These are phyloP conservation scores for Cryptococcus sp. DNA, from an alignment of 1,284 basidiomycete species.

Conservation along the genomic window DNA sequence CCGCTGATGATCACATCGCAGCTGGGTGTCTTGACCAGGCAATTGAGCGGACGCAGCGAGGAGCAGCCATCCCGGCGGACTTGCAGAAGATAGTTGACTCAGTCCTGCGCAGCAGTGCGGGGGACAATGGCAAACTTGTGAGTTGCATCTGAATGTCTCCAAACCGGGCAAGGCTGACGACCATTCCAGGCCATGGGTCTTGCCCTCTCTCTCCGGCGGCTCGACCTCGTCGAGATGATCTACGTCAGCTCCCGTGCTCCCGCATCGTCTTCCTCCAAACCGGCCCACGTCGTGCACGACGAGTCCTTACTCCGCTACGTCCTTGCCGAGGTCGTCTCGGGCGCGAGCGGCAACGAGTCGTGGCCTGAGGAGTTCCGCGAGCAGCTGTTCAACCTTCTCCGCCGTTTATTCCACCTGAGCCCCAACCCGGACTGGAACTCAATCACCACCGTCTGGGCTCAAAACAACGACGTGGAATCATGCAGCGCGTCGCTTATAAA, in stretches of 20 bases:
- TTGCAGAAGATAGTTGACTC: constrained; percentile 78
- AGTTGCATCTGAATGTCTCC: constrained; percentile 25
- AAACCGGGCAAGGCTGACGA: background rate
- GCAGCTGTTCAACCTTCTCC: constrained; percentile 57
- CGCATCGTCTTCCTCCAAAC: constrained; percentile 22
- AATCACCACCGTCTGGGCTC: constrained; percentile 82
- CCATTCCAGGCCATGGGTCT: constrained; percentile 81
- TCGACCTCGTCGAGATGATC: constrained; percentile 77
- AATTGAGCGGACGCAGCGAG: constrained; percentile 58
- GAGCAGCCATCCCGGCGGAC: constrained; percentile 62
- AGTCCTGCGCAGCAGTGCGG: constrained; percentile 77
- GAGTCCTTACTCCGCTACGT: constrained; percentile 78
- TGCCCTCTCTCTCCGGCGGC: constrained; percentile 79
- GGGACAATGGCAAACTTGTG: constrained; percentile 81
- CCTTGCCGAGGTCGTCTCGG: constrained; percentile 79
- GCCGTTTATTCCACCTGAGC: constrained; percentile 72
- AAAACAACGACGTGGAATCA: constrained; percentile 71
- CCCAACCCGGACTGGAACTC: constrained; percentile 66
- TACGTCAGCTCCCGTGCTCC: constrained; percentile 52
- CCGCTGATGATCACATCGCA: constrained; percentile 37
- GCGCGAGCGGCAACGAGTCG: constrained; percentile 45
- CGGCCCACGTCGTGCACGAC: constrained; percentile 56
- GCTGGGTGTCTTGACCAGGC: constrained; percentile 93
- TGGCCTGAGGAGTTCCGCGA: constrained; percentile 50
- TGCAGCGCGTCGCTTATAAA: constrained; percentile 38